Conservation (phyloP, 352 stramenopile species). For the Globisporangium emineosum region DNA sequence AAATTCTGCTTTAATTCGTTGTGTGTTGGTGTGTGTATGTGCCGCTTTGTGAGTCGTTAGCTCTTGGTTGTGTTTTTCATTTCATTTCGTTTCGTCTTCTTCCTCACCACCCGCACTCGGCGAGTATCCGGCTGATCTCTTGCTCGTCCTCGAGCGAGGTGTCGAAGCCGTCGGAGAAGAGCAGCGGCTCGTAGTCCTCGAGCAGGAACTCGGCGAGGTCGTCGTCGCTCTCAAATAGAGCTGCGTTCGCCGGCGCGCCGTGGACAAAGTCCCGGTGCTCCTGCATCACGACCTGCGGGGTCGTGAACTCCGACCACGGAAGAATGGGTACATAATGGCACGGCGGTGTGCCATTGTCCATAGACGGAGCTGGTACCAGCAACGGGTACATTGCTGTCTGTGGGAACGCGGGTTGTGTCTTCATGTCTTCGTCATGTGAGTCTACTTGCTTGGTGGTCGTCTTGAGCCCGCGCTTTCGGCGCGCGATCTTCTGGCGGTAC, state of each 20-base stretch:
- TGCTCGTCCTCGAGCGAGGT: constrained; percentile 18
- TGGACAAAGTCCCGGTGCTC: constrained; percentile 20
- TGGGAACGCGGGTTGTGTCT: neutral
- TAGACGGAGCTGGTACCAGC: neutral
- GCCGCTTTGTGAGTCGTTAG: neutral
- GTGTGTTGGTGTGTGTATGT: neutral
- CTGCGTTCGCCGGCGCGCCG: constrained; percentile 2
- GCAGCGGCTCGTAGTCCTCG: constrained; percentile 22
- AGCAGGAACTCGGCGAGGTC: constrained; percentile 19
- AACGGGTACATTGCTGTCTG: neutral
- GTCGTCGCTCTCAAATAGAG: constrained; percentile 18
- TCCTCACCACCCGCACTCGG: constrained; percentile 19
- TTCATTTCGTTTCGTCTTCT: neutral
- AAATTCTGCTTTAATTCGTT: neutral
- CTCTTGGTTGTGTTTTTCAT: neutral
- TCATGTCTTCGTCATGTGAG: neutral
- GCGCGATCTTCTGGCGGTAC: constrained; percentile 26
- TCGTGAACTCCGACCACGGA: constrained; percentile 14
- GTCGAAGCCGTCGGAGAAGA: constrained; percentile 15
- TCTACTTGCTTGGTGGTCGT: constrained; percentile 11
- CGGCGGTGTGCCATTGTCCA: neutral
- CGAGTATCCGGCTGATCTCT: constrained; percentile 23
- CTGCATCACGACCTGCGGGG: constrained; percentile 19
- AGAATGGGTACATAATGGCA: constrained; percentile 14
- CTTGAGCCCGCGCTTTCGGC: constrained; percentile 21